phyloP scores from a whole-genome alignment of 495 filamentous ascomycete species.

The Trichoderma erinaceum region DNA sequence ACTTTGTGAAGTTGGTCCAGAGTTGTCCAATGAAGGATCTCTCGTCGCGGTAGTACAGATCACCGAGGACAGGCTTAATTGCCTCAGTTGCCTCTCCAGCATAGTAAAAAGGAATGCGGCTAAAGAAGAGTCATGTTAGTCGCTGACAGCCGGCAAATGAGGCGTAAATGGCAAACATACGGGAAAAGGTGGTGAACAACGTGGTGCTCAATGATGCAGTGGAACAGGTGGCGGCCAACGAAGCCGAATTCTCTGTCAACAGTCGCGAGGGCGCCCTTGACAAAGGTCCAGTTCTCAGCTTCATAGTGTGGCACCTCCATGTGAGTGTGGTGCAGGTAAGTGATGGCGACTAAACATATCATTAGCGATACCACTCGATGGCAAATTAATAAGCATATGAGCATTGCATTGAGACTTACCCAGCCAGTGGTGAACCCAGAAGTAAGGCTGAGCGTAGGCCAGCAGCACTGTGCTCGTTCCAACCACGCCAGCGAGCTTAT shows the following conservation, averaged over 20 bases:
- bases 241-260: constrained; percentile 60
- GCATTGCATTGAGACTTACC: background rate
- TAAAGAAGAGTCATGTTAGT: constrained; percentile 17
- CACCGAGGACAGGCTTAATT: constrained; percentile 51
- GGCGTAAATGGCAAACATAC: constrained; percentile 19
- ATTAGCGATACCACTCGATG: constrained; percentile 16
- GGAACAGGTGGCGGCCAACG: constrained; percentile 56
- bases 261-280: constrained; percentile 55
- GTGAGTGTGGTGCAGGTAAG: constrained; percentile 62
- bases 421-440: constrained; percentile 60
- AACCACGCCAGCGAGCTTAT: constrained; percentile 38
- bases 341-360: constrained; percentile 42
- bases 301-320: constrained; percentile 54
- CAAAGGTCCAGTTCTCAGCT: constrained; percentile 51
- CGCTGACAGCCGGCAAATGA: background rate
- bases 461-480: constrained; percentile 47
- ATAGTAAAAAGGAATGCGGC: constrained; percentile 57
- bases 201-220: constrained; percentile 61
- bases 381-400: constrained; percentile 21
- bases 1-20: constrained; percentile 29
- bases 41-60: constrained; percentile 16
- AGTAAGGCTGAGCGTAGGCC: constrained; percentile 49
- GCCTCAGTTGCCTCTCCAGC: constrained; percentile 57
- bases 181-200: constrained; percentile 60
- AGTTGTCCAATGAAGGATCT: constrained; percentile 32